Evolutionary conservation across 495 filamentous ascomycete species (phyloP).

Genomic region (Annulohypoxylon bovei): DNA sequence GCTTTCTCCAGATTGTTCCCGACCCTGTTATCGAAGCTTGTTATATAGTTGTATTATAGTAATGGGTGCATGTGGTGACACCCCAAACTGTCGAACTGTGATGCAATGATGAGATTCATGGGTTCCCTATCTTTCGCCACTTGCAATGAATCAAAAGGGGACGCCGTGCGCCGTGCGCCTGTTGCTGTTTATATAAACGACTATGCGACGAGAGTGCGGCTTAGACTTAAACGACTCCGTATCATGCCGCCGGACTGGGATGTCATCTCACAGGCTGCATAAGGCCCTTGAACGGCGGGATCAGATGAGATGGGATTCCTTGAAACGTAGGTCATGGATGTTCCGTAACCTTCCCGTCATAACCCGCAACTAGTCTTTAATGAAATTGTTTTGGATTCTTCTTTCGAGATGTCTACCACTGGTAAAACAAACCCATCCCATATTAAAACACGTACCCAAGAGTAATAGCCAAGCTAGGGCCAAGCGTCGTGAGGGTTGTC

Average conservation of each 20-base stretch:
- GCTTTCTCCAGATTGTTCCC: constrained; percentile 34
- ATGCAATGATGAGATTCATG: constrained; percentile 38
- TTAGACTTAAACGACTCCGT: constrained; percentile 38
- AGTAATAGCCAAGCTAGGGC: constrained; percentile 4
- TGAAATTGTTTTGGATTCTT: not conserved
- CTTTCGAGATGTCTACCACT: not conserved
- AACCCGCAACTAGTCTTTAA: not conserved
- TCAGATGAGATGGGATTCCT: constrained; percentile 35
- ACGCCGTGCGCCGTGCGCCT: constrained; percentile 26
- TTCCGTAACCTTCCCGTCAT: constrained; percentile 2
- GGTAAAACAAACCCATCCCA: not conserved
- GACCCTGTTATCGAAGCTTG: constrained; percentile 21
- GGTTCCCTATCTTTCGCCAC: constrained; percentile 39
- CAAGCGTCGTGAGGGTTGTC: constrained; percentile 1
- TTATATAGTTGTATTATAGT: not conserved
- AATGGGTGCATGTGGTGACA: constrained; percentile 19
- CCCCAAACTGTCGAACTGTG: constrained; percentile 30
- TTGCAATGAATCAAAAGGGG: constrained; percentile 15
- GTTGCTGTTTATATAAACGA: constrained; percentile 43
- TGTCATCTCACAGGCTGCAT: constrained; percentile 31
- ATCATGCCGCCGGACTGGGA: constrained; percentile 26
- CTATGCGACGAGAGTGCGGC: constrained; percentile 34
- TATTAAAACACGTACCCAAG: not conserved
- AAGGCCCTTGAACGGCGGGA: constrained; percentile 17
- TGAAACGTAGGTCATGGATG: constrained; percentile 20